These are phyloP conservation scores for Gentiana dahurica DNA, from an alignment of 257 asterid species.

Conservation along the genomic window DNA sequence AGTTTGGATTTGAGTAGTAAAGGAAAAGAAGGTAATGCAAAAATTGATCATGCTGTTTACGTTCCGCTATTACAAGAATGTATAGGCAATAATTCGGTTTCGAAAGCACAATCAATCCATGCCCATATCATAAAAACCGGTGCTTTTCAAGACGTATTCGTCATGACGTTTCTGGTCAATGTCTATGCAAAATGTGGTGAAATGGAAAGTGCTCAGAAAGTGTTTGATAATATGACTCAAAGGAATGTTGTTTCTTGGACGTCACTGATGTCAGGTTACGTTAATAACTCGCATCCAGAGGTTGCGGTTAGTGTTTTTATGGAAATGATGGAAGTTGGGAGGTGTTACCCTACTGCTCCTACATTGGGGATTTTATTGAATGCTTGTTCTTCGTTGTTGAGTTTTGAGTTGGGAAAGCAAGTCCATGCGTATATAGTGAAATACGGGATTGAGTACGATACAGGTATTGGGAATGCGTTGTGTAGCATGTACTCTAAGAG, in stretches of 20 bases:
- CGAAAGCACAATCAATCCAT: constrained; percentile 43
- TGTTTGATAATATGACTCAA: constrained; percentile 51
- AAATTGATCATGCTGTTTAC: constrained; percentile 46
- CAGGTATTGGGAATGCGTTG: constrained; percentile 69
- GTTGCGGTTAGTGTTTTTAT: constrained; percentile 39
- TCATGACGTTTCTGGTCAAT: constrained; percentile 69
- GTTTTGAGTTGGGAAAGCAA: constrained; percentile 54
- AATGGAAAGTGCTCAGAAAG: constrained; percentile 47
- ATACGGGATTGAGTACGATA: constrained; percentile 38
- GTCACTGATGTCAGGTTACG: constrained; percentile 69
- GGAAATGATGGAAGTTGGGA: constrained; percentile 67
- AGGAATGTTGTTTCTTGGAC: constrained; percentile 88
- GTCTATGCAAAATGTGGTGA: constrained; percentile 60
- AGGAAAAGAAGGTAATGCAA: constrained; percentile 25
- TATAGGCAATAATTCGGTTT: constrained; percentile 30
- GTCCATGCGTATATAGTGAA: constrained; percentile 66
- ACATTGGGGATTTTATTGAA: constrained; percentile 56
- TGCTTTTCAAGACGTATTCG: constrained; percentile 38
- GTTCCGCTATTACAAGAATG: constrained; percentile 66
- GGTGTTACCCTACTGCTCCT: constrained; percentile 46
- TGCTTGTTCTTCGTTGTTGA: constrained; percentile 57
- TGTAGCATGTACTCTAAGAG: constrained; percentile 70
- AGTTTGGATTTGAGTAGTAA: constrained; percentile 31
- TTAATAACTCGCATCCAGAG: constrained; percentile 45
- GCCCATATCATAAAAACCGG: constrained; percentile 68